These are phyloP conservation scores for Trametes cingulata DNA, from an alignment of 768 basidiomycete genomes.

Conservation along the genomic window DNA sequence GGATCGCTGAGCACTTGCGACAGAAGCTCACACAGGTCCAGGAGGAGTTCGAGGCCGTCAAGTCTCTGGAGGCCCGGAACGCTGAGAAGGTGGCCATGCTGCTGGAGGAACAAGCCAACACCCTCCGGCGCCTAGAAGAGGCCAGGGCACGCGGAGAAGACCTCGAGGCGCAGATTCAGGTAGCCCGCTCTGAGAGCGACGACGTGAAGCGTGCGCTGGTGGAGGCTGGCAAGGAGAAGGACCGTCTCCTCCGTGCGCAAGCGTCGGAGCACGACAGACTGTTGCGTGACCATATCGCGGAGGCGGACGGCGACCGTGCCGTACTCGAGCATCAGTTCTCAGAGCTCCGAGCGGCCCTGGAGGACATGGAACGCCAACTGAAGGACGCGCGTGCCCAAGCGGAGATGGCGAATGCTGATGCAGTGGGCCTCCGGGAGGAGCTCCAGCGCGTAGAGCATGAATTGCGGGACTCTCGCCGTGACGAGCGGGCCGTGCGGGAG, in stretches of 20 bases:
- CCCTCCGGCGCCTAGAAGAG: slow-evolving; percentile 70
- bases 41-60: slow-evolving; percentile 67
- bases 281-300: slow-evolving; percentile 86
- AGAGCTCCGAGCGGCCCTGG: slow-evolving; percentile 65
- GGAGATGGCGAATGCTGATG: slow-evolving; percentile 68
- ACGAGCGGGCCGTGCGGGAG: slow-evolving; percentile 70
- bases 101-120: slow-evolving; percentile 75
- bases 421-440: slow-evolving; percentile 70
- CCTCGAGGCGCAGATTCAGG: slow-evolving; percentile 72
- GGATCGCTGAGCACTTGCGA: slow-evolving; percentile 55
- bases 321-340: slow-evolving; percentile 88
- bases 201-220: slow-evolving; percentile 67
- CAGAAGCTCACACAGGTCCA: slow-evolving; percentile 63
- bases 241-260: slow-evolving; percentile 69
- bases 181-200: slow-evolving; percentile 69
- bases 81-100: slow-evolving; percentile 62
- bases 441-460: slow-evolving; percentile 70
- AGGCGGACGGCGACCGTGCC: slow-evolving; percentile 92
- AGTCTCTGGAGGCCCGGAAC: slow-evolving; percentile 64
- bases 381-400: slow-evolving; percentile 61
- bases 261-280: slow-evolving; percentile 65
- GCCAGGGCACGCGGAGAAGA: slow-evolving; percentile 74
- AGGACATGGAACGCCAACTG: slow-evolving; percentile 59
- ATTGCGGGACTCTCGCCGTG: slow-evolving; percentile 62
- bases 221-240: slow-evolving; percentile 76